phyloP scores from a whole-genome alignment of 306 rosid species.

The Mimosa pudica region DNA sequence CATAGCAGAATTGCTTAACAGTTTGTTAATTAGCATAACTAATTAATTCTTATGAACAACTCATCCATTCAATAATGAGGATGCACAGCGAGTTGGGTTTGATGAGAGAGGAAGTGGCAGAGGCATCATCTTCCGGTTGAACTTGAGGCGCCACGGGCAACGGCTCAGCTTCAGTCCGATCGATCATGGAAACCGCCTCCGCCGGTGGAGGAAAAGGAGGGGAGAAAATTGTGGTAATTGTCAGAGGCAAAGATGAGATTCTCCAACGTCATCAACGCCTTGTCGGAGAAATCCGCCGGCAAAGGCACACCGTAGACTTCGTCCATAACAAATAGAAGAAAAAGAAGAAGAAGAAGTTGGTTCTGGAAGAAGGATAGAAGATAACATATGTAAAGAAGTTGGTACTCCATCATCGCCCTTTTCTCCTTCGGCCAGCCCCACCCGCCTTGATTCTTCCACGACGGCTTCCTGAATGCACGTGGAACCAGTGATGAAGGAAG shows the following conservation, averaged over 20 bases:
- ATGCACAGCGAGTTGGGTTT: constrained; percentile 77
- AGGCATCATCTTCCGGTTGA: constrained; percentile 50
- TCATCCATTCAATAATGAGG: constrained; percentile 45
- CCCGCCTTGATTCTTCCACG: no score
- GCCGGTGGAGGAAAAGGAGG: constrained; percentile 43
- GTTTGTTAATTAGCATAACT: neutral
- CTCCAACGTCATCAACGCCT: constrained; percentile 74
- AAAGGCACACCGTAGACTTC: constrained; percentile 62
- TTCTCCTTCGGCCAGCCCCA: no score
- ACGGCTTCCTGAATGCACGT: no score
- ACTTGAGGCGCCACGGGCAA: constrained; percentile 28
- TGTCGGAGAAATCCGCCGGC: constrained; percentile 56
- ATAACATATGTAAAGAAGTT: no score
- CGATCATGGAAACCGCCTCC: constrained; percentile 38
- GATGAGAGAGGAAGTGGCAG: constrained; percentile 42
- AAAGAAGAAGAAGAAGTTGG: no score
- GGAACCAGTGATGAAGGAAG: no score
- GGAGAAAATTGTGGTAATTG: constrained; percentile 51
- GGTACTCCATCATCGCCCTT: no score
- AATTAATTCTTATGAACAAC: no score
- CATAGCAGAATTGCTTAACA: no score
- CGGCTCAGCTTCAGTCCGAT: constrained; percentile 43
- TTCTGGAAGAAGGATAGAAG: no score
- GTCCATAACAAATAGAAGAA: constrained; percentile 46
- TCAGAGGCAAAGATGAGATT: constrained; percentile 60